Conservation (phyloP, 1,284 basidiomycete species). For the Tylopilus orsonianus region DNA sequence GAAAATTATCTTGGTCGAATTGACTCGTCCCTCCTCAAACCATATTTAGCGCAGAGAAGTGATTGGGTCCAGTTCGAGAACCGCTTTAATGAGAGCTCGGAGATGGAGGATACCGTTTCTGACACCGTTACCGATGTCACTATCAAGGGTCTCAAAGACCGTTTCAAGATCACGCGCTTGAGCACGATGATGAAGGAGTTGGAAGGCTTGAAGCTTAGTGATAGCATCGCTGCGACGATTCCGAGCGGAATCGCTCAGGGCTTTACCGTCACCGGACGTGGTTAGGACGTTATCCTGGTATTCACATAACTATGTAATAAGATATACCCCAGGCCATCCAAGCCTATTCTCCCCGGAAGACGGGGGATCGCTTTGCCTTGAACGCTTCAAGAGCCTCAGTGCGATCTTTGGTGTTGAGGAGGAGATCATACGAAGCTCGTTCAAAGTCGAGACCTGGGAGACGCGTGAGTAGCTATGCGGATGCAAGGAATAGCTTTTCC, state of each 20-base stretch:
- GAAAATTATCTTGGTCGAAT: conserved; percentile 91
- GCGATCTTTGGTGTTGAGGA: conserved; percentile 80
- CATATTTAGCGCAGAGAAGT: conserved; percentile 87
- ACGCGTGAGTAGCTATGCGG: conserved; percentile 4
- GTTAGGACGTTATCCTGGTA: conserved; percentile 17
- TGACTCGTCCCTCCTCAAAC: conserved; percentile 82
- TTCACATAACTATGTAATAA: conserved; percentile 1
- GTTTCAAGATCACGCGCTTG: conserved; percentile 64
- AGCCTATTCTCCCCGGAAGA: conserved; percentile 77
- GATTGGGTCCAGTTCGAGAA: conserved; percentile 86
- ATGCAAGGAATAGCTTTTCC: conserved; percentile 5
- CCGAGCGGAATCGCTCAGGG: conserved; percentile 52
- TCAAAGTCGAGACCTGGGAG: conserved; percentile 82
- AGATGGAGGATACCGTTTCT: conserved; percentile 41
- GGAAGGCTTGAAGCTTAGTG: conserved; percentile 64
- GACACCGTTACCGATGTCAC: conserved; percentile 40
- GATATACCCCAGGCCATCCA: not conserved
- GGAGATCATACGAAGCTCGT: conserved; percentile 79
- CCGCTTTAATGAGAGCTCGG: conserved; percentile 63
- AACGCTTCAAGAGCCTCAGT: conserved; percentile 87
- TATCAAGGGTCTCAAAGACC: conserved; percentile 59
- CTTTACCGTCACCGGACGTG: conserved; percentile 44
- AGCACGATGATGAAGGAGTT: conserved; percentile 85
- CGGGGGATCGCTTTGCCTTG: conserved; percentile 81
- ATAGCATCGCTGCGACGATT: conserved; percentile 56